phyloP scores from a whole-genome alignment of 805 yeast species.

The Priceomyces fermenticarens region DNA sequence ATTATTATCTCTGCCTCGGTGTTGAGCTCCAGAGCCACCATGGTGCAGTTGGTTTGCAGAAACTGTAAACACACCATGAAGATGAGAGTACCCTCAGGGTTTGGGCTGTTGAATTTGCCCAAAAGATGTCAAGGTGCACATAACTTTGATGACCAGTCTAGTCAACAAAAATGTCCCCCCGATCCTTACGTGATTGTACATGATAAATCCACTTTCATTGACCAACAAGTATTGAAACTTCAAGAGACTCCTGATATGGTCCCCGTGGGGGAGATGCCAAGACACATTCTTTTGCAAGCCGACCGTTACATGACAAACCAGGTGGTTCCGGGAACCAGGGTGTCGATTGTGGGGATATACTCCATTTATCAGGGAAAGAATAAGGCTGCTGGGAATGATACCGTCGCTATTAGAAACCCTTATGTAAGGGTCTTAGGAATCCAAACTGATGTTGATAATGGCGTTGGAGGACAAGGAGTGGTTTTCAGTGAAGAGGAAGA shows the following conservation, averaged over 20 bases:
- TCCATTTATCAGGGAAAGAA: conserved; percentile 78
- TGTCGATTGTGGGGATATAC: conserved; percentile 88
- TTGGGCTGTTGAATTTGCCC: conserved; percentile 70
- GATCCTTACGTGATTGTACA: conserved; percentile 94
- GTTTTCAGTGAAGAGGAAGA: conserved; percentile 90
- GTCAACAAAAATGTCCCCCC: conserved; percentile 70
- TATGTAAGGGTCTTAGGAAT: conserved; percentile 85
- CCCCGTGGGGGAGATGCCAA: conserved; percentile 98
- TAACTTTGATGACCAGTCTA: conserved; percentile 44
- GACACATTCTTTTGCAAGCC: conserved; percentile 82
- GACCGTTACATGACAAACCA: conserved; percentile 88
- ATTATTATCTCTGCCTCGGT: conserved; percentile 91
- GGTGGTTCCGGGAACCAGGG: conserved; percentile 93
- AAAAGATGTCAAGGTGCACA: conserved; percentile 53
- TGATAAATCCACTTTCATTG: conserved; percentile 89
- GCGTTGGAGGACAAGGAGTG: conserved; percentile 53
- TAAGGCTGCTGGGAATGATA: conserved; percentile 45
- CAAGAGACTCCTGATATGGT: conserved; percentile 99
- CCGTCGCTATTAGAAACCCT: conserved; percentile 93
- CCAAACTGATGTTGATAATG: conserved; percentile 75
- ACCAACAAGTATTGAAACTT: conserved; percentile 88
- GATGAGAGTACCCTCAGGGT: conserved; percentile 60
- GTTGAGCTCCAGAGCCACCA: conserved; percentile 81
- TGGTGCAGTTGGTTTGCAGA: conserved; percentile 80
- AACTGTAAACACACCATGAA: conserved; percentile 79